Conservation (phyloP, 257 asterid genomes). For the Petunia secreta region DNA sequence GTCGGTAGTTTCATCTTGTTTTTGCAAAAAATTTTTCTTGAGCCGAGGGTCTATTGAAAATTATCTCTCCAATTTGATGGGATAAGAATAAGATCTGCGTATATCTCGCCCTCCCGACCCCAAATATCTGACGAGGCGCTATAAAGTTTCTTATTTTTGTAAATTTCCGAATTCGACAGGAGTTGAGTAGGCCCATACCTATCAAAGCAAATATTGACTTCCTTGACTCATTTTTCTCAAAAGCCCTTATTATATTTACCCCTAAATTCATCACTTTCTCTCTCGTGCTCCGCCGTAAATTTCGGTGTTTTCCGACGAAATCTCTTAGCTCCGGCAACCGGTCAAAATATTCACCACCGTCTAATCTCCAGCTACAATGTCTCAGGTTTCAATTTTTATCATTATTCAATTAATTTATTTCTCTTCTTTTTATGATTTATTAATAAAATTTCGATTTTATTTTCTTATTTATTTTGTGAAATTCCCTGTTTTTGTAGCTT, state of each 20-base stretch:
- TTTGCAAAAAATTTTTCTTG: too few relatives aligned
- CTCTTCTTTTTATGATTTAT: neutral
- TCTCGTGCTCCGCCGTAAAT: neutral
- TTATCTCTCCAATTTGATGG: too few relatives aligned
- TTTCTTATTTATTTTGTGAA: neutral
- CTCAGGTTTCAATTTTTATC: slow-evolving; percentile 21
- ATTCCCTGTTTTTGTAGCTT: neutral
- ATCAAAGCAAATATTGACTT: neutral
- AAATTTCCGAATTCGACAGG: neutral
- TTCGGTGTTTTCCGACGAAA: slow-evolving; percentile 7
- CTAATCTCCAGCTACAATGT: slow-evolving; percentile 2
- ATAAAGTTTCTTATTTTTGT: too few relatives aligned
- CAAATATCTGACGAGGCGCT: too few relatives aligned
- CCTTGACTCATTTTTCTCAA: slow-evolving; percentile 8
- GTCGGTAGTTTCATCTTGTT: too few relatives aligned
- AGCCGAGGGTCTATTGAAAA: too few relatives aligned
- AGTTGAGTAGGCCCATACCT: neutral
- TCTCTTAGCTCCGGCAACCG: slow-evolving; percentile 17
- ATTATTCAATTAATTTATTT: neutral
- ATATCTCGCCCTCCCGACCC: too few relatives aligned
- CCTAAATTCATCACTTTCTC: neutral
- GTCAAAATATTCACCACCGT: neutral
- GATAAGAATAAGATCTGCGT: too few relatives aligned
- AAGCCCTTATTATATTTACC: slow-evolving; percentile 14
- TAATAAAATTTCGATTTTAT: neutral